phyloP scores from a whole-genome alignment of 2,329 filamentous ascomycete species.

The Fusarium pilosicola region DNA sequence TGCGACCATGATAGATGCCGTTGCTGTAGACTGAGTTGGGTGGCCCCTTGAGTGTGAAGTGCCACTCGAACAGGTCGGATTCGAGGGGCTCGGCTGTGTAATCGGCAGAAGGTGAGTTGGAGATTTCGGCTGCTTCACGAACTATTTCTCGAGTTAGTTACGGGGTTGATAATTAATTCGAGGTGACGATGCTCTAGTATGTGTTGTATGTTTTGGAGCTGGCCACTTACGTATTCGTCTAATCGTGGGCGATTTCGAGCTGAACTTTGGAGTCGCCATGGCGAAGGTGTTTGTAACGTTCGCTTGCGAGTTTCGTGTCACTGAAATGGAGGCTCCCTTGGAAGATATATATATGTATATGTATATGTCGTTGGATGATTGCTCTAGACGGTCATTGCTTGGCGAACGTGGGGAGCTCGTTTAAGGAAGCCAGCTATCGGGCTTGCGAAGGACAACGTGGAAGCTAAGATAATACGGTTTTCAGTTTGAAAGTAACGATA shows the following conservation, averaged over 20 bases:
- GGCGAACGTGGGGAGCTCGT: slow-evolving; percentile 15
- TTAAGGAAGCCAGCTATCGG: background rate
- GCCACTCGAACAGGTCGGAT: slow-evolving; percentile 95
- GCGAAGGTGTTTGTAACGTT: background rate
- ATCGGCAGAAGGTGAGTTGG: slow-evolving; percentile 81
- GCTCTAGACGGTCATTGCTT: slow-evolving; percentile 13
- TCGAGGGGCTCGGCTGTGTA: slow-evolving; percentile 88
- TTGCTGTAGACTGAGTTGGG: slow-evolving; percentile 80
- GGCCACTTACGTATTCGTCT: slow-evolving; percentile 78
- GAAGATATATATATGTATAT: slow-evolving; percentile 6
- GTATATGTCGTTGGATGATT: background rate
- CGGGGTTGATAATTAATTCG: background rate
- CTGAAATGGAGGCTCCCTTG: background rate
- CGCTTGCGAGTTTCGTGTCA: background rate
- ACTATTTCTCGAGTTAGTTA: slow-evolving; percentile 54
- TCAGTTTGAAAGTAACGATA: background rate
- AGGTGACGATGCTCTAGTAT: background rate
- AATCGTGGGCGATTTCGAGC: slow-evolving; percentile 84
- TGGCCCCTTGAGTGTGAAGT: slow-evolving; percentile 94
- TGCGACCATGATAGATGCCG: slow-evolving; percentile 95
- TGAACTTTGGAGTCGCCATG: slow-evolving; percentile 63
- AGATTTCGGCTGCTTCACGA: slow-evolving; percentile 90
- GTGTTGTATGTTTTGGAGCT: background rate
- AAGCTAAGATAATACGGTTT: background rate
- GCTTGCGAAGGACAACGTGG: background rate